Evolutionary conservation across 1,139 yeast species (phyloP).

Genomic region (Suhomyces chickasaworum): DNA sequence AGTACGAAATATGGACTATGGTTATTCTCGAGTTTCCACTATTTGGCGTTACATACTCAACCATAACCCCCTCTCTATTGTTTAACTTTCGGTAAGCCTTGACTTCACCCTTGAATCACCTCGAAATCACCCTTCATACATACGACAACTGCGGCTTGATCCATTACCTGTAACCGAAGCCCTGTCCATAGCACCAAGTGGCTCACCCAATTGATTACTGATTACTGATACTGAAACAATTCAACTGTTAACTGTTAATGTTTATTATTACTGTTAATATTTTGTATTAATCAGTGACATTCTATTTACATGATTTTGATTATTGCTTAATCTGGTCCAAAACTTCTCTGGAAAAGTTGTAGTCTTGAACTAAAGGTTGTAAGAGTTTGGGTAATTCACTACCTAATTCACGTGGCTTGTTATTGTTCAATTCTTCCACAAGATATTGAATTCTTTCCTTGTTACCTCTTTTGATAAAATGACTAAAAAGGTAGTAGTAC

Average conservation of each 20-base stretch:
- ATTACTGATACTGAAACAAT: too few species aligned
- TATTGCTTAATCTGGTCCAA: conserved; percentile 8
- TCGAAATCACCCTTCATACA: neutral
- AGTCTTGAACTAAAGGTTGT: conserved; percentile 22
- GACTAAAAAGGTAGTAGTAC: conserved; percentile 54
- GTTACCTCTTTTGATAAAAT: conserved; percentile 40
- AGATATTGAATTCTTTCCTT: conserved; percentile 36
- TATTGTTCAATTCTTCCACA: conserved; percentile 36
- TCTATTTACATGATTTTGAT: conserved; percentile 5
- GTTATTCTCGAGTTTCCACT: neutral
- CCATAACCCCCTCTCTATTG: neutral
- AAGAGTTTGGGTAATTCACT: conserved; percentile 36
- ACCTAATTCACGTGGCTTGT: conserved; percentile 40
- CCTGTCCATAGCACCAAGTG: neutral
- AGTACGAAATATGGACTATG: too few species aligned
- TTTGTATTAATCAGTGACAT: conserved; percentile 1
- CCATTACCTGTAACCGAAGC: neutral
- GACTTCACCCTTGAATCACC: neutral
- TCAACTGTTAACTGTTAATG: neutral
- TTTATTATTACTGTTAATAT: neutral
- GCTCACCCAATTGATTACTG: too few species aligned
- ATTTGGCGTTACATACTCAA: neutral
- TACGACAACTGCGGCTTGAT: neutral
- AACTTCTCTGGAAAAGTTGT: conserved; percentile 15
- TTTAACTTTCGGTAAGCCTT: neutral